Percentiles rank a stretch among this genome's conserved stretches.
phyloP scores from a whole-genome alignment of 176 grass and related monocot species.

The Canna indica region DNA sequence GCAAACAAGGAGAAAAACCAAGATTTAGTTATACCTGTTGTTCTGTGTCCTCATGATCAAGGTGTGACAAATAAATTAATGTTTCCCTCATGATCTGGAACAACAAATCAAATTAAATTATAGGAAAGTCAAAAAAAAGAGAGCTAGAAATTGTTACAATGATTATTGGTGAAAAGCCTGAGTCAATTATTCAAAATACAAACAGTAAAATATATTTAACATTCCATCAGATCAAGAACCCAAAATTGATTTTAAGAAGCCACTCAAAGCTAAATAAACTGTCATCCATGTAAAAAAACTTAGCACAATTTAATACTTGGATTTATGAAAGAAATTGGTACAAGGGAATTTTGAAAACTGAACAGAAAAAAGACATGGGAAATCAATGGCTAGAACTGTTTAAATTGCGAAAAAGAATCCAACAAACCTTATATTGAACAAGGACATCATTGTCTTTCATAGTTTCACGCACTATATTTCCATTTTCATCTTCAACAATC shows the following conservation, averaged over 20 bases:
- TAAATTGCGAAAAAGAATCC: neutral
- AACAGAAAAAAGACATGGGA: neutral
- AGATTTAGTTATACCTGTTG: conserved; percentile 55
- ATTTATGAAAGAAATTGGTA: too few relatives aligned
- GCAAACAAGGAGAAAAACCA: neutral
- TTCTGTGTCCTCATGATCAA: conserved; percentile 98
- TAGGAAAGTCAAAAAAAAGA: neutral
- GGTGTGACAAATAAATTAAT: conserved; percentile 91
- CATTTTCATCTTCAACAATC: conserved; percentile 99
- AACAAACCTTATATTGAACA: conserved; percentile 93
- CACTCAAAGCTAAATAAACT: too few relatives aligned
- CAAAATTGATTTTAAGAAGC: too few relatives aligned
- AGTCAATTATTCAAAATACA: too few relatives aligned
- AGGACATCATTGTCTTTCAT: conserved; percentile 99
- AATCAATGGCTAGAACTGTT: neutral
- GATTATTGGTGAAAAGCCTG: too few relatives aligned
- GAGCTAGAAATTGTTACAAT: neutral
- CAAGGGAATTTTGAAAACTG: neutral
- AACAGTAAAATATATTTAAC: too few relatives aligned
- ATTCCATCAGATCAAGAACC: too few relatives aligned
- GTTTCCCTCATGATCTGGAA: conserved; percentile 99
- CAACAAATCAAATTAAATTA: neutral
- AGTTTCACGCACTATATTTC: conserved; percentile 98
- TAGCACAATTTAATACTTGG: too few relatives aligned
- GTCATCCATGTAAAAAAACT: too few relatives aligned